Conservation (phyloP, 352 stramenopile genomes). For the Phytophthora pisi region DNA sequence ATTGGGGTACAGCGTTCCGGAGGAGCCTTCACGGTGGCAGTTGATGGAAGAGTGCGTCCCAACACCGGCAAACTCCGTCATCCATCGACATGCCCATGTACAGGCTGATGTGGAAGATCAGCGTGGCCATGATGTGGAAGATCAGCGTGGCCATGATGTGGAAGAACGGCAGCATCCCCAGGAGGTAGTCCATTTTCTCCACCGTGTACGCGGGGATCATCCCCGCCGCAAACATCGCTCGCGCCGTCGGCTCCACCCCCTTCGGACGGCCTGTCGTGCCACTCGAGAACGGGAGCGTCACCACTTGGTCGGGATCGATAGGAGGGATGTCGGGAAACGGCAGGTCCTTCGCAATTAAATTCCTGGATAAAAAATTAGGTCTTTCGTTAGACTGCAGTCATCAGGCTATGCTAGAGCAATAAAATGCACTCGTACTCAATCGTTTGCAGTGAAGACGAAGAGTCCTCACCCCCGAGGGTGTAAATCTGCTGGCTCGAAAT, state of each 20-base stretch:
- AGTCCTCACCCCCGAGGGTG: background rate
- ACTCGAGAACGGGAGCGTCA: slow-evolving; percentile 86
- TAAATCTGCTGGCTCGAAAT: background rate
- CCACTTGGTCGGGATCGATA: slow-evolving; percentile 15
- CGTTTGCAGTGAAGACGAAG: background rate
- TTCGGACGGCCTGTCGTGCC: slow-evolving; percentile 88
- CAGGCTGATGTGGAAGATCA: background rate
- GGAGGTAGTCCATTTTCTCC: slow-evolving; percentile 26
- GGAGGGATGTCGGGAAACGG: background rate
- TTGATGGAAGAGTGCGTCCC: slow-evolving; percentile 36
- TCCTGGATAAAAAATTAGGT: background rate
- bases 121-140: no score
- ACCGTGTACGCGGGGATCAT: slow-evolving; percentile 51
- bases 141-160: background rate
- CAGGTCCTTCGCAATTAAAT: background rate
- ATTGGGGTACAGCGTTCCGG: slow-evolving; percentile 55
- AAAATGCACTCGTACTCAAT: background rate
- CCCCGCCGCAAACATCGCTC: slow-evolving; percentile 78
- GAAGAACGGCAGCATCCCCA: slow-evolving; percentile 59
- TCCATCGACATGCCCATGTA: slow-evolving; percentile 14
- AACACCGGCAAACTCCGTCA: slow-evolving; percentile 55
- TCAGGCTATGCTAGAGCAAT: background rate
- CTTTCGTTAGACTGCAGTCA: background rate
- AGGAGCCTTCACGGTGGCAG: slow-evolving; percentile 31
- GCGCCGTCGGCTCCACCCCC: slow-evolving; percentile 88